Percentiles rank a stretch among this genome's conserved stretches.
Evolutionary conservation across 148 eudicot genomes (phyloP).

Genomic region (Diospyros kaki): DNA sequence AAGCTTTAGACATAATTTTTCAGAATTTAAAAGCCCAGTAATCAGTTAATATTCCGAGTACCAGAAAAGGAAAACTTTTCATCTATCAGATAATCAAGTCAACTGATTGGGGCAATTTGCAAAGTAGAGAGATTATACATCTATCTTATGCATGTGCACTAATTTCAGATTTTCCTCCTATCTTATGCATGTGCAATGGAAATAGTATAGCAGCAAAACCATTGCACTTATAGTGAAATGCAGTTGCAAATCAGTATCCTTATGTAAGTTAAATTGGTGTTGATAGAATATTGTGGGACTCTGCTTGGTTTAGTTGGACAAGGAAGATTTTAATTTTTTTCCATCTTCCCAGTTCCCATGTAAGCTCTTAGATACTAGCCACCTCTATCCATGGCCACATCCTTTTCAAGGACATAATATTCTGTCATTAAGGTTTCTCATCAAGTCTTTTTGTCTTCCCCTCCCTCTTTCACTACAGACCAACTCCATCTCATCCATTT

Average conservation of each 20-base stretch:
- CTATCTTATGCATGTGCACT: neutral
- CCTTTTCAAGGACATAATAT: too few species aligned
- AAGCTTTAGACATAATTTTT: neutral
- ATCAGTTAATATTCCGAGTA: neutral
- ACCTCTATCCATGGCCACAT: too few species aligned
- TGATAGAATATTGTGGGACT: neutral
- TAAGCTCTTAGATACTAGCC: neutral
- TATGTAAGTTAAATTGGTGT: neutral
- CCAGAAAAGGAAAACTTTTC: neutral
- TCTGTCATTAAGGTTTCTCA: too few species aligned
- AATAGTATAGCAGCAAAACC: neutral
- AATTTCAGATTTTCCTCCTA: neutral
- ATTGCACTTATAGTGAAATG: neutral
- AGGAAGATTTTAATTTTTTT: neutral
- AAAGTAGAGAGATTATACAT: neutral
- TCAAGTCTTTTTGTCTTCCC: too few species aligned
- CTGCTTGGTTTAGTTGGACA: neutral
- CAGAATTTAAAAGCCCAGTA: conserved; percentile 9
- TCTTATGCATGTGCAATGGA: neutral
- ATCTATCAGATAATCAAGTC: neutral
- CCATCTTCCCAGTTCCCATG: neutral
- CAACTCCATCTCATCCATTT: too few species aligned
- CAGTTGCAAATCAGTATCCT: neutral
- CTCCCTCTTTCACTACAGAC: too few species aligned
- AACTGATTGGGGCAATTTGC: neutral